Conservation (phyloP, 192 early-diverging fungal genomes). For the Thoreauomyces humboldtii region DNA sequence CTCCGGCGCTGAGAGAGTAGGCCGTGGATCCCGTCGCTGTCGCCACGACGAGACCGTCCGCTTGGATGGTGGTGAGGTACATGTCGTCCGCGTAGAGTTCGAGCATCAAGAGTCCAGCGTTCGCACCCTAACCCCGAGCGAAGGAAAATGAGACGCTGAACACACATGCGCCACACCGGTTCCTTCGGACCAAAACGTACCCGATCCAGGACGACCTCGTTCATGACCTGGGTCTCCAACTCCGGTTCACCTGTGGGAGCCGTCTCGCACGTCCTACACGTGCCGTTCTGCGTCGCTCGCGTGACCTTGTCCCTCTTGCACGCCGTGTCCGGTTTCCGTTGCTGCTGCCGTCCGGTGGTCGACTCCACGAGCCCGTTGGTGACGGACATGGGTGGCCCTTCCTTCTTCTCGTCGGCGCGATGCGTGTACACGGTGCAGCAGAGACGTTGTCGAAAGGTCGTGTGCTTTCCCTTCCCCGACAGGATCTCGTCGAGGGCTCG, state of each 20-base stretch:
- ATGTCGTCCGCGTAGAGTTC: conserved; percentile 76
- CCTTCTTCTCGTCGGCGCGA: not conserved
- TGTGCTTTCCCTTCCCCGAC: conserved; percentile 56
- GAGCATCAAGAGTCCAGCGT: conserved; percentile 50
- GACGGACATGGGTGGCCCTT: not conserved
- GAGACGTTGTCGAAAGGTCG: conserved; percentile 89
- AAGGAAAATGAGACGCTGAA: not conserved
- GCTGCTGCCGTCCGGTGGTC: too few relatives aligned
- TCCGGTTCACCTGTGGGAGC: conserved; percentile 1
- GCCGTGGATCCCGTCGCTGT: conserved; percentile 84
- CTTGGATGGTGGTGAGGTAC: conserved; percentile 93
- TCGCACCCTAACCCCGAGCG: conserved; percentile 52
- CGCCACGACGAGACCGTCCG: conserved; percentile 90
- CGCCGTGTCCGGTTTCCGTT: too few relatives aligned
- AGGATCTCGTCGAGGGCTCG: conserved; percentile 58
- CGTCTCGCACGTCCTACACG: conserved; percentile 20
- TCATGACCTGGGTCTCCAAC: conserved; percentile 21
- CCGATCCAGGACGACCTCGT: conserved; percentile 35
- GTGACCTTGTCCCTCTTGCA: not conserved
- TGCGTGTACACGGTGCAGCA: conserved; percentile 72
- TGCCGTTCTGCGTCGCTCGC: not conserved
- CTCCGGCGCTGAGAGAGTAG: conserved; percentile 79
- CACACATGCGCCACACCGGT: too few relatives aligned
- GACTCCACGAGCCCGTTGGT: not conserved
- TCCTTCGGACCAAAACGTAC: conserved; percentile 68